Conservation (phyloP, 2,329 filamentous ascomycete genomes). For the Ophiostoma himal-ulmi region DNA sequence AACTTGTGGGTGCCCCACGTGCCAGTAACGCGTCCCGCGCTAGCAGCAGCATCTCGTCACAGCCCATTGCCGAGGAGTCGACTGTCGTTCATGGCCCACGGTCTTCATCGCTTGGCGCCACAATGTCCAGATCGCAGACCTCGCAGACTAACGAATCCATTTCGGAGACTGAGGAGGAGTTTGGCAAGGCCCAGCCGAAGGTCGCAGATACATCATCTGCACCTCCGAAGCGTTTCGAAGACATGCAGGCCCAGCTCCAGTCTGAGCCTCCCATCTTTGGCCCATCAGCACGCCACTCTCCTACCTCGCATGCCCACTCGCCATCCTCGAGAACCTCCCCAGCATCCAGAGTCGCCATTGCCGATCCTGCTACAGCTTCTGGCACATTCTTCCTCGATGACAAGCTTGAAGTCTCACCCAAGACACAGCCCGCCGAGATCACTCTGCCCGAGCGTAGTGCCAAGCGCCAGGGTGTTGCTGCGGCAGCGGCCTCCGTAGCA, state of each 20-base stretch:
- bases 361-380: slow-evolving; percentile 32
- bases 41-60: slow-evolving; percentile 37
- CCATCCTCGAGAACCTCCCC: slow-evolving; percentile 29
- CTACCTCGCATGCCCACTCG: slow-evolving; percentile 24
- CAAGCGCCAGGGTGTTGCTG: slow-evolving; percentile 17
- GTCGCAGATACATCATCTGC: background rate
- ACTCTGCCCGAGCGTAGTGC: slow-evolving; percentile 27
- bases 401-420: slow-evolving; percentile 34
- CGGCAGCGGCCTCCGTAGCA: slow-evolving; percentile 27
- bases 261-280: slow-evolving; percentile 28
- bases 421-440: slow-evolving; percentile 22
- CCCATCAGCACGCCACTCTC: slow-evolving; percentile 24
- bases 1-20: slow-evolving; percentile 33
- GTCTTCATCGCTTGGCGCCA: background rate
- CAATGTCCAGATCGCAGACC: slow-evolving; percentile 15
- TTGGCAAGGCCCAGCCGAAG: background rate
- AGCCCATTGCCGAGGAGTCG: slow-evolving; percentile 39
- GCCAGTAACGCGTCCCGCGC: slow-evolving; percentile 39
- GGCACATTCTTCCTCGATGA: slow-evolving; percentile 35
- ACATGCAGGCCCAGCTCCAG: slow-evolving; percentile 20
- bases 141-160: slow-evolving; percentile 34
- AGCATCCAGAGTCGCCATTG: background rate
- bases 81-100: slow-evolving; percentile 28
- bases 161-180: slow-evolving; percentile 41
- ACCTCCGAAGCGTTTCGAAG: slow-evolving; percentile 18